Conservation (phyloP, 305 asterid species). For the Stenogyne calaminthoides region DNA sequence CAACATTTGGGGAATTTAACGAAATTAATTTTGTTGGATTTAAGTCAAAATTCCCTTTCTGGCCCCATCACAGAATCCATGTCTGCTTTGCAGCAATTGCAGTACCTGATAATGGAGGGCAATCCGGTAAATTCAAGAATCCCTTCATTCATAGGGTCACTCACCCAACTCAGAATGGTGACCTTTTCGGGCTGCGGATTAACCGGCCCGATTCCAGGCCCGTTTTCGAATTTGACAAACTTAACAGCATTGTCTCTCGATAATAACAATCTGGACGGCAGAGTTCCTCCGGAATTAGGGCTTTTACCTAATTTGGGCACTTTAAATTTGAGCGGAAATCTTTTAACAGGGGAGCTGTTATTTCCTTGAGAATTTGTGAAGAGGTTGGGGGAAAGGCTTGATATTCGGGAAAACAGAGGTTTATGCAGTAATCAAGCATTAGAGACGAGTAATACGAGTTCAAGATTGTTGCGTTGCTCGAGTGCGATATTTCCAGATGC, state of each 20-base stretch:
- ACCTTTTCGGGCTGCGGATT: constrained; percentile 56
- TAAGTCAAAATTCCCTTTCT: constrained; percentile 47
- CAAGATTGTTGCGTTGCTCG: constrained; percentile 32
- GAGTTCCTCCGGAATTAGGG: constrained; percentile 47
- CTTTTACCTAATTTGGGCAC: constrained; percentile 32
- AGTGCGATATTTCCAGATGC: not conserved
- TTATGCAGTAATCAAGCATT: constrained; percentile 32
- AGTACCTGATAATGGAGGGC: constrained; percentile 55
- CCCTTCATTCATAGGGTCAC: constrained; percentile 40
- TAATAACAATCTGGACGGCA: constrained; percentile 46
- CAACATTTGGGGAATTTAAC: constrained; percentile 40
- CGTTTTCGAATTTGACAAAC: constrained; percentile 33
- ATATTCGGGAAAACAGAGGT: constrained; percentile 51
- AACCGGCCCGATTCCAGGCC: constrained; percentile 42
- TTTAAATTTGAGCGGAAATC: constrained; percentile 56
- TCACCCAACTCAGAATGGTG: constrained; percentile 36
- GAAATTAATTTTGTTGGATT: constrained; percentile 45
- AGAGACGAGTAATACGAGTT: constrained; percentile 13
- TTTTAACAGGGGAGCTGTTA: constrained; percentile 44
- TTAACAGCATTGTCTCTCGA: constrained; percentile 48
- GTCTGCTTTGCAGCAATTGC: constrained; percentile 38
- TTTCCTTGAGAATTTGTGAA: constrained; percentile 41
- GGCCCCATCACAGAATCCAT: constrained; percentile 49
- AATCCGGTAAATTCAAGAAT: constrained; percentile 46
- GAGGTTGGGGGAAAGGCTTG: constrained; percentile 55